Evolutionary conservation across 2,329 filamentous ascomycete genomes (phyloP), one percentile per base, ranked within the genome.

Genomic region (Phialophora macrospora): DNA sequence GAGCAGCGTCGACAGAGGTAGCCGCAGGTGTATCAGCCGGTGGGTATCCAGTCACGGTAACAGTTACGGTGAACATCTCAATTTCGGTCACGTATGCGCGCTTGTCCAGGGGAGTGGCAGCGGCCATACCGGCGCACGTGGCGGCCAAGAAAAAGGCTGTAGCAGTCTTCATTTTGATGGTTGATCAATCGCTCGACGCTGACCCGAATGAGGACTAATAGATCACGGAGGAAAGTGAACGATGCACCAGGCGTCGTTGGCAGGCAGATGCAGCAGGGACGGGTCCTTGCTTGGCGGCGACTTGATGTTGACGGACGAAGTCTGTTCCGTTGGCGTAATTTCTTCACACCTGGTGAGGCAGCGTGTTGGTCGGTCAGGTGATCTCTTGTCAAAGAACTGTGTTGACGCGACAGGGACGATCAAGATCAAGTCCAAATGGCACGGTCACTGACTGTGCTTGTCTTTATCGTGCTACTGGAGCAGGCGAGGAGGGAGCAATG

Each of bases 101-200:
- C 72, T 77, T 77, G 55, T 77, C 71, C 51, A 76, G 48, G 24
- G 75, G 76, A 49, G 73, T 73, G 60, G 74, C 77, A 66, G 75
- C 64, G 46, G 74, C 72, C 63, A 76, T 73, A 38, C 74, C 72
- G 56, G 76, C 77, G 73, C 74, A 77, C 64, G 79, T 68, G 55
- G 76, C 77, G 59, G 74, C 73, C 55, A 79, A 62, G 60, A 78
- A 62, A 51, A 78, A 49, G 28, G 52, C 30, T 49, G 67, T 56
- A 14, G 59, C 41, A 26, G 62, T 56, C 61, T 66, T 69, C 67
- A 69, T 69, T 22, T 62, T 69, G 63, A 60, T 32, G 66, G 34
- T 68, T 68, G 60, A 62, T 26, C 38, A 22, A n/a, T 54, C 17
- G 34, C 51, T 46, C 30, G 30, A 34, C 38, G 22, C 32, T 51